Conservation (phyloP, 192 early-diverging fungal genomes). For the Phycomyces nitens region DNA sequence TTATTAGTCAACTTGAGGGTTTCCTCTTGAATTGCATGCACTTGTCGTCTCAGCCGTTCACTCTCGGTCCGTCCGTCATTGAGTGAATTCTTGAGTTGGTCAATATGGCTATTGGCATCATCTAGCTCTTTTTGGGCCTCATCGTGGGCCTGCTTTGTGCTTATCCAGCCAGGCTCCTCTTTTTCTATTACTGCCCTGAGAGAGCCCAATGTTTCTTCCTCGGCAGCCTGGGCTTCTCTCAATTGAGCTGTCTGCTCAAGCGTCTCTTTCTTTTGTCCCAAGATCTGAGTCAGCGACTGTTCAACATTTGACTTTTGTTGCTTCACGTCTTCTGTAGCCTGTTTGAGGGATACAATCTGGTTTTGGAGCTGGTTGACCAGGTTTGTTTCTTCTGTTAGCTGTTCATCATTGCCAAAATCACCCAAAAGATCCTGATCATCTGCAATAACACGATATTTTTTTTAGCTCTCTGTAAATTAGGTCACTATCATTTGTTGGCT, state of each 20-base stretch:
- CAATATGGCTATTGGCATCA: conserved; percentile 44
- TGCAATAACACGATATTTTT: neutral
- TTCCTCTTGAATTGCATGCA: conserved; percentile 56
- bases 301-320: conserved; percentile 53
- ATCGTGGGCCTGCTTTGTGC: conserved; percentile 44
- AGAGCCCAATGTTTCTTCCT: conserved; percentile 53
- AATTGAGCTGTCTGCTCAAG: conserved; percentile 52
- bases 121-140: conserved; percentile 48
- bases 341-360: conserved; percentile 51
- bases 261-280: conserved; percentile 61
- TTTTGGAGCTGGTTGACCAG: conserved; percentile 60
- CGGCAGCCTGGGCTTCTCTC: conserved; percentile 57
- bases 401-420: conserved; percentile 42
- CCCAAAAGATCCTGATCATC: conserved; percentile 34
- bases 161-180: conserved; percentile 44
- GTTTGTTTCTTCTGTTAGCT: conserved; percentile 54
- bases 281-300: conserved; percentile 53
- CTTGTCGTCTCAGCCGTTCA: conserved; percentile 41
- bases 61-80: conserved; percentile 46
- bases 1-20: conserved; percentile 43
- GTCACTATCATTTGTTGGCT: too few species aligned
- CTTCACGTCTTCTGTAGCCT: conserved; percentile 52
- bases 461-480: too few species aligned
- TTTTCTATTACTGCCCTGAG: conserved; percentile 41
- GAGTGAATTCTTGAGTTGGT: conserved; percentile 42